Conservation (phyloP, 306 rosid species). For the Begonia fuchsioides region DNA sequence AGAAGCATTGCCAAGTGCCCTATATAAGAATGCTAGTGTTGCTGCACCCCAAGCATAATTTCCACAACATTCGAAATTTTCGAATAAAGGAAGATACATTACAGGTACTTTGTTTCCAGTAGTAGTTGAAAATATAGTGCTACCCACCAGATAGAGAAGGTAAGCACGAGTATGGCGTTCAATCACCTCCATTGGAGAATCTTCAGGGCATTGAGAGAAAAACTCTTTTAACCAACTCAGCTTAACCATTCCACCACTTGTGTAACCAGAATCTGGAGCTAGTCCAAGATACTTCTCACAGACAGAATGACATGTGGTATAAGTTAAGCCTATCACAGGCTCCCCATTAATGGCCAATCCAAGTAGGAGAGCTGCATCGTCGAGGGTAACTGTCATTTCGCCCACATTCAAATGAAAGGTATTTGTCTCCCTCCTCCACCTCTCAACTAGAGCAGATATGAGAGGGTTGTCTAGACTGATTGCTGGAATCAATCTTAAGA, state of each 20-base stretch:
- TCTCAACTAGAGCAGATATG: slow-evolving; percentile 90
- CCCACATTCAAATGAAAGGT: slow-evolving; percentile 97
- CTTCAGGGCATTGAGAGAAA: slow-evolving; percentile 75
- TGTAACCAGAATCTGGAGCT: slow-evolving; percentile 72
- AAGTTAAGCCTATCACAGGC: slow-evolving; percentile 81
- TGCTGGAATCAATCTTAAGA: slow-evolving; percentile 82
- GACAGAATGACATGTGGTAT: slow-evolving; percentile 69
- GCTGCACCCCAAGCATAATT: slow-evolving; percentile 97
- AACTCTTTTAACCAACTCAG: slow-evolving; percentile 96
- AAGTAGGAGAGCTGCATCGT: slow-evolving; percentile 80
- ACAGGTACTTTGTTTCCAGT: slow-evolving; percentile 99
- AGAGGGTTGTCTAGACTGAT: slow-evolving; percentile 95
- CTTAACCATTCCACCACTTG: slow-evolving; percentile 99
- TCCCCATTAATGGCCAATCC: slow-evolving; percentile 94
- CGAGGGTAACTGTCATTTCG: slow-evolving; percentile 86
- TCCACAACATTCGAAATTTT: slow-evolving; percentile 64
- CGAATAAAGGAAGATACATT: slow-evolving; percentile 96
- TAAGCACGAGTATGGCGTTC: slow-evolving; percentile 92
- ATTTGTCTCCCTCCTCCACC: slow-evolving; percentile 99
- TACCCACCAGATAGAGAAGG: slow-evolving; percentile 95
- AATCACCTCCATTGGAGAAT: slow-evolving; percentile 57
- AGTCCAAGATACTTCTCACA: slow-evolving; percentile 82
- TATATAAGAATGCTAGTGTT: slow-evolving; percentile 70
- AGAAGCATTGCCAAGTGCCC: slow-evolving; percentile 96
- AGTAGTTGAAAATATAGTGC: slow-evolving; percentile 94